Conservation (phyloP, 257 asterid species). For the Solanum pennellii region DNA sequence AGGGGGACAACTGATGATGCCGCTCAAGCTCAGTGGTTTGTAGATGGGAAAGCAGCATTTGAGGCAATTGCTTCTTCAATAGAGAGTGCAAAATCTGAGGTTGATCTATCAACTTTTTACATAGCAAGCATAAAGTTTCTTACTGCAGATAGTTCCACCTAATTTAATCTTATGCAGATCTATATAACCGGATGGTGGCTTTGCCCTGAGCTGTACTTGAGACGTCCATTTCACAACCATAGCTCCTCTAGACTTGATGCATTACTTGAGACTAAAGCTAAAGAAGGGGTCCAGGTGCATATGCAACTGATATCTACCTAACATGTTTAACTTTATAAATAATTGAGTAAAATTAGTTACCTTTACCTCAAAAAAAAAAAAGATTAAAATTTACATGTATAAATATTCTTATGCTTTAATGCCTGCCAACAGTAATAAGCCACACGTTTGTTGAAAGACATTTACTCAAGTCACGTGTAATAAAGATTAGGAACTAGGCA, state of each 20-base stretch:
- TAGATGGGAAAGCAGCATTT: slow-evolving; percentile 87
- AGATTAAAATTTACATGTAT: neutral
- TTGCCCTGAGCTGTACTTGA: slow-evolving; percentile 86
- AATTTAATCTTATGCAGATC: slow-evolving; percentile 32
- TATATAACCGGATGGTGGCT: slow-evolving; percentile 99
- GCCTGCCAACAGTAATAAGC: neutral
- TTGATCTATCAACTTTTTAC: slow-evolving; percentile 12
- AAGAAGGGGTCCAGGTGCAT: slow-evolving; percentile 86
- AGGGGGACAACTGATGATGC: slow-evolving; percentile 78
- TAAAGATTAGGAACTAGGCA: neutral
- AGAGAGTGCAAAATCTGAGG: slow-evolving; percentile 85
- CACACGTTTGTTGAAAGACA: neutral
- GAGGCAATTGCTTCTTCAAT: slow-evolving; percentile 83
- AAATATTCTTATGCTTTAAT: neutral
- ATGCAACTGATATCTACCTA: neutral
- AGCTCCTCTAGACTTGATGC: slow-evolving; percentile 67
- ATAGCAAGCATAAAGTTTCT: neutral
- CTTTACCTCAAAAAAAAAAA: neutral
- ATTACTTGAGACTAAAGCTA: slow-evolving; percentile 83
- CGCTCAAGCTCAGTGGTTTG: slow-evolving; percentile 89
- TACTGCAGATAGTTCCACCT: neutral
- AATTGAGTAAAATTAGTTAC: neutral
- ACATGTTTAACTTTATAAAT: neutral
- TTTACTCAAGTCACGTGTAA: neutral
- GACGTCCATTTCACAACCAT: slow-evolving; percentile 67